Evolutionary conservation across 805 yeast genomes (phyloP), one percentile per base, ranked within the genome.

Genomic region (Metschnikowia dekortorum): DNA sequence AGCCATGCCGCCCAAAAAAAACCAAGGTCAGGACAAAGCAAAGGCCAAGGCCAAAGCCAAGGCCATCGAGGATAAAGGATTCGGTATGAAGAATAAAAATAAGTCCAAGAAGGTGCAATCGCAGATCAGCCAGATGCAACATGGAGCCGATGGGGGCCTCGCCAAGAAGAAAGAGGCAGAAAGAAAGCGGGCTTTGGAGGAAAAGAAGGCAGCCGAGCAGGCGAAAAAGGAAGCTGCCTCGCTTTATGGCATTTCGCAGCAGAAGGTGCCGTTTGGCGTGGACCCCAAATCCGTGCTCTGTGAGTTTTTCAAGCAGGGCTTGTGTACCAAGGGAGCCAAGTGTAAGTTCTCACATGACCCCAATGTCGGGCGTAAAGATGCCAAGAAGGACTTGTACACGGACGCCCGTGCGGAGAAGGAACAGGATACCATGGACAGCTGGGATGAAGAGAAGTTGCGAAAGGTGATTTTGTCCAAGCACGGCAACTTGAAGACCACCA

Each of bases 391-490:
- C 71, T 78, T 92, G 61, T 94, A 94, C 72, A 83, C 94, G 9
- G 99, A 94, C 72, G 89, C 84, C 36, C 82, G 97, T 67, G 77
- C 69, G 8, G 80, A 75, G 50, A 85, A 87, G 65, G 85, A 83
- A 57, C 76, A 75, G 18, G 98, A 94, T 69, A 88, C 94, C 5
- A 90, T 92, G 97, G 97, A 90, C 61, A 78, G 77, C 42, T 92
- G 98, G 98, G 98, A 94, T 71, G 97, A 92, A 71, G 97, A 85
- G 62, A 94, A 91, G 74, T 82, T 94, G 66, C 81, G 95, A 65
- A 78, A 77, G 34, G 98, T 94, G 54, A 85, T 94, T 61, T 50
- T 79, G 56, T 89, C 97, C 48, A 94, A 94, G 71, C 97, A 91
- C 61, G 98, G 99, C 46, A 94, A 94, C 67, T 90, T 85, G 49